Percentiles rank a stretch among this genome's conserved stretches.
Conservation (phyloP, 2,329 filamentous ascomycete genomes). For the Endothia cerciana region DNA sequence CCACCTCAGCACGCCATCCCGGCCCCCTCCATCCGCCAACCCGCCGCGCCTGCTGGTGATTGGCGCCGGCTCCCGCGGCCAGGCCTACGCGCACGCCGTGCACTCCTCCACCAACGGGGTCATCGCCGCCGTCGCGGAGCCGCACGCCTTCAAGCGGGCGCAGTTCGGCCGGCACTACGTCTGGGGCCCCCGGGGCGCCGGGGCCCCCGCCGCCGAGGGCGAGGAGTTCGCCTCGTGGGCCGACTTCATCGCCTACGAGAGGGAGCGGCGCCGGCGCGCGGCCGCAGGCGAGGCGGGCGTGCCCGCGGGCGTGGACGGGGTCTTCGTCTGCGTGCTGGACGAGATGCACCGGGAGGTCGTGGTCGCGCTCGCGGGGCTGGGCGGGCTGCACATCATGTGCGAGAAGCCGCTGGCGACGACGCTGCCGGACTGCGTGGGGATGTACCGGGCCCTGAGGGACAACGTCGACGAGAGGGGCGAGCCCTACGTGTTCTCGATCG, state of each 20-base stretch:
- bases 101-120: slow-evolving; percentile 66
- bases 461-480: slow-evolving; percentile 37
- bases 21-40: slow-evolving; percentile 46
- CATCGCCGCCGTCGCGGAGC: slow-evolving; percentile 81
- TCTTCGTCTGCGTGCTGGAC: slow-evolving; percentile 74
- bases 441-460: slow-evolving; percentile 62
- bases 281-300: slow-evolving; percentile 51
- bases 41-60: slow-evolving; percentile 76
- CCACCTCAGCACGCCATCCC: slow-evolving; percentile 39
- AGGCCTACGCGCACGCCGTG: slow-evolving; percentile 73
- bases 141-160: slow-evolving; percentile 74
- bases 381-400: slow-evolving; percentile 81
- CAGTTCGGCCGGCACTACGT: slow-evolving; percentile 74
- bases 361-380: slow-evolving; percentile 68
- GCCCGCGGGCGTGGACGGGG: slow-evolving; percentile 62
- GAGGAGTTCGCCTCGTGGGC: slow-evolving; percentile 76
- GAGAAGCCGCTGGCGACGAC: slow-evolving; percentile 91
- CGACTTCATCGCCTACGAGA: slow-evolving; percentile 76
- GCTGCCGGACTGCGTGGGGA: slow-evolving; percentile 75
- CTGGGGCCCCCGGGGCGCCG: slow-evolving; percentile 54
- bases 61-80: slow-evolving; percentile 80
- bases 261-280: slow-evolving; percentile 58
- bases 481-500: slow-evolving; percentile 77
- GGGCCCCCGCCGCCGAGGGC: slow-evolving; percentile 56
- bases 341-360: slow-evolving; percentile 86